Percentiles rank a stretch among this genome's conserved stretches.
These are phyloP conservation scores for Apiospora arundinis DNA, from an alignment of 2,329 filamentous ascomycete genomes.

Conservation along the genomic window DNA sequence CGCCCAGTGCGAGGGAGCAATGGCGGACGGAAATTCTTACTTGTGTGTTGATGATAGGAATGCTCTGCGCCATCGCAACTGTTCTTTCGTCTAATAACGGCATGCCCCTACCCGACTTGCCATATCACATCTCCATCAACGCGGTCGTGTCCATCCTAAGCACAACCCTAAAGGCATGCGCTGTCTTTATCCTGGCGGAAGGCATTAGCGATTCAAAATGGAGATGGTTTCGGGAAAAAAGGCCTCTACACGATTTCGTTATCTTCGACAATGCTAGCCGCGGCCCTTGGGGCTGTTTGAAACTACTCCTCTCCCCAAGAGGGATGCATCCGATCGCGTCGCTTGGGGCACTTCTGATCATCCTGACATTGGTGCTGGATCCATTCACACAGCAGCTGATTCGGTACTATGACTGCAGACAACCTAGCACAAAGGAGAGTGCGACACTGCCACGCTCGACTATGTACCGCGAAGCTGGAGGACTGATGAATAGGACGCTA, in stretches of 20 bases:
- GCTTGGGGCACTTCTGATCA: background rate
- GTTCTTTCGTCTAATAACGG: background rate
- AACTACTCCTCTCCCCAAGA: background rate
- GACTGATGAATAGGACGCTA: too few relatives aligned
- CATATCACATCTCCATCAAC: constrained; percentile 14
- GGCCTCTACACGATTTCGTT: constrained; percentile 4
- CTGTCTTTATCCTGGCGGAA: constrained; percentile 14
- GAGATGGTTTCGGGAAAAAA: constrained; percentile 7
- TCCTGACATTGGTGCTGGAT: background rate
- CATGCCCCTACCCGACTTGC: constrained; percentile 8
- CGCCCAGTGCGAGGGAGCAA: background rate
- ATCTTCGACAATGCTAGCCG: constrained; percentile 20
- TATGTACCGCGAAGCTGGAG: background rate
- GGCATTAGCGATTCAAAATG: constrained; percentile 21
- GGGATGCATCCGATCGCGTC: constrained; percentile 10
- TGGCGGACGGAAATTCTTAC: constrained; percentile 11
- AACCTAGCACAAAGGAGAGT: background rate
- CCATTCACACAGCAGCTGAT: constrained; percentile 21
- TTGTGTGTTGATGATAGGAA: constrained; percentile 1
- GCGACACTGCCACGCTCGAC: constrained; percentile 16
- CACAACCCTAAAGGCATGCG: constrained; percentile 18
- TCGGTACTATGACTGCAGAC: background rate
- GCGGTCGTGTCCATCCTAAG: constrained; percentile 4
- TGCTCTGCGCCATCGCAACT: background rate
- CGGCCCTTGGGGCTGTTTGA: constrained; percentile 17